Percentiles rank a stretch among this genome's conserved stretches.
Evolutionary conservation across 148 eudicot species (phyloP).

Genomic region (Rhododendron mucronatum): DNA sequence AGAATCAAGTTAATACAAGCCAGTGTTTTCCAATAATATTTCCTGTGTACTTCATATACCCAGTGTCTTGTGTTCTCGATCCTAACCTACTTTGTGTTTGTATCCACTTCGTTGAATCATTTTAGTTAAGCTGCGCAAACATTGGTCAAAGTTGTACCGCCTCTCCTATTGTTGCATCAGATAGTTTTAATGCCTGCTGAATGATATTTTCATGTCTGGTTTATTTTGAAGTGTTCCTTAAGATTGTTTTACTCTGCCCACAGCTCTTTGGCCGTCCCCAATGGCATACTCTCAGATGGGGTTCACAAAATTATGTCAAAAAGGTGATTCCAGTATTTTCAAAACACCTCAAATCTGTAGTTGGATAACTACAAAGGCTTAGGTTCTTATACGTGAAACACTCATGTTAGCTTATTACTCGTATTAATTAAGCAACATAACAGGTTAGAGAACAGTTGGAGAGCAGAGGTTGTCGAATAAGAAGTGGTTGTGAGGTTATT

Average conservation of each 20-base stretch:
- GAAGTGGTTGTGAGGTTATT: slow-evolving; percentile 44
- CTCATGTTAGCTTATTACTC: background rate
- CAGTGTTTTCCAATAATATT: no score
- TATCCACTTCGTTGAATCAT: no score
- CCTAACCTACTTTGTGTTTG: no score
- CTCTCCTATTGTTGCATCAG: no score
- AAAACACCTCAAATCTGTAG: background rate
- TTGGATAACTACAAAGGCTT: no score
- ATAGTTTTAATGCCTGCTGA: background rate
- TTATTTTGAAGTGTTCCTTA: background rate
- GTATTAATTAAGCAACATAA: background rate
- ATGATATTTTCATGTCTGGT: background rate
- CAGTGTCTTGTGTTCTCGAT: no score
- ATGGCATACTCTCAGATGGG: slow-evolving; percentile 52
- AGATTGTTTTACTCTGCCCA: background rate
- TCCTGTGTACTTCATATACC: no score
- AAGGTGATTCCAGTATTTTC: slow-evolving; percentile 25
- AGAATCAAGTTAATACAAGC: no score
- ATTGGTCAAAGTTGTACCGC: no score
- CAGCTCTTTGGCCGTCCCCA: slow-evolving; percentile 59
- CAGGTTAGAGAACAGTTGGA: slow-evolving; percentile 64
- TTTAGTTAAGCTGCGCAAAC: no score
- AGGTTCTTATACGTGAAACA: no score
- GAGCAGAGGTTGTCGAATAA: slow-evolving; percentile 54
- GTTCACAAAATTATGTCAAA: slow-evolving; percentile 41